phyloP scores from a whole-genome alignment of 305 asterid species.

The Caryopteris hybrid region DNA sequence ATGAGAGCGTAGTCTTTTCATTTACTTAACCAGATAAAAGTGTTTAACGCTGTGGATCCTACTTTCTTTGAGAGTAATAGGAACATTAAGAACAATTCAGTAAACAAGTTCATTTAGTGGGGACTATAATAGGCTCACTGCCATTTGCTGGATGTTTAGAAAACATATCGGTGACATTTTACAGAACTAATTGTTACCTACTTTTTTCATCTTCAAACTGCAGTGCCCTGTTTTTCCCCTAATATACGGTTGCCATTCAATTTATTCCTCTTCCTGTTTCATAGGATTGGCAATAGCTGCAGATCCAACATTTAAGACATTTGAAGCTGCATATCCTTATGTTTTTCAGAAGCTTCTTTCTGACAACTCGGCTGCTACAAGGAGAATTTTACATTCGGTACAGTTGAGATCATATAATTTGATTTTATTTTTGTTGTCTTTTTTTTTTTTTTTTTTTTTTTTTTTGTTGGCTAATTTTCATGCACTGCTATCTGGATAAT shows the following conservation, averaged over 20 bases:
- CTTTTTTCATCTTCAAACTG: background rate
- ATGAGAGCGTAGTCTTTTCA: no score
- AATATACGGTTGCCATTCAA: background rate
- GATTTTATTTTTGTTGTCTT: background rate
- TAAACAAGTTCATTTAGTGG: background rate
- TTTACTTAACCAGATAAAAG: no score
- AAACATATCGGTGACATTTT: background rate
- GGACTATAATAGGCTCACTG: background rate
- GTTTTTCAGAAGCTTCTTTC: constrained; percentile 91
- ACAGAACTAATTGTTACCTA: background rate
- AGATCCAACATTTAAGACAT: constrained; percentile 87
- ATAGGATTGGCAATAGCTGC: constrained; percentile 92
- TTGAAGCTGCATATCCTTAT: constrained; percentile 92
- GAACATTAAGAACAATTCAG: background rate
- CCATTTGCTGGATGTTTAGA: background rate
- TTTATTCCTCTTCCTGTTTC: constrained; percentile 17
- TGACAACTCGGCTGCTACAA: constrained; percentile 72
- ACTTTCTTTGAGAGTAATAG: background rate
- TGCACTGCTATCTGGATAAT: background rate
- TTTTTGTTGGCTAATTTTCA: background rate
- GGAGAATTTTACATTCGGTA: constrained; percentile 85
- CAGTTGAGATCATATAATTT: background rate
- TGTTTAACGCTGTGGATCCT: background rate
- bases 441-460: background rate
- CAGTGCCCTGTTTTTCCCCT: background rate